phyloP scores from a whole-genome alignment of 2,329 filamentous ascomycete genomes.

The Didymella keratinophila region DNA sequence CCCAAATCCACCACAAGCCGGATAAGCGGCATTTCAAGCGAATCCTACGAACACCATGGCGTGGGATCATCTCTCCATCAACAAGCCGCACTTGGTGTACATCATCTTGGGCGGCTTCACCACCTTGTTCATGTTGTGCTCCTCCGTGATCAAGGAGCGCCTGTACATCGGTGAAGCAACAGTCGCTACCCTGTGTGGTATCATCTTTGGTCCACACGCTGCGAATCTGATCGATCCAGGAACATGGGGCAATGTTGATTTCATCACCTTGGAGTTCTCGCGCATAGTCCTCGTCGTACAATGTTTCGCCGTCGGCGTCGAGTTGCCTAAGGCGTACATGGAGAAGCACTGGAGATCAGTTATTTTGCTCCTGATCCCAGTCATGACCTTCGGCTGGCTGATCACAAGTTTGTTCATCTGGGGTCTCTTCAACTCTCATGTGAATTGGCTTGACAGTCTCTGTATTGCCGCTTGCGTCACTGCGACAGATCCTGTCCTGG shows the following conservation, averaged over 20 bases:
- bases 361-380: constrained; percentile 82
- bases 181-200: constrained; percentile 84
- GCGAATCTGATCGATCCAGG: constrained; percentile 79
- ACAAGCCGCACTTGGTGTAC: constrained; percentile 96
- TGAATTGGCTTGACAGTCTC: constrained; percentile 90
- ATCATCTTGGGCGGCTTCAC: constrained; percentile 98
- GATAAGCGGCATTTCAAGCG: constrained; percentile 19
- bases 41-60: constrained; percentile 62
- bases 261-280: constrained; percentile 88
- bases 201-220: constrained; percentile 87
- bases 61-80: constrained; percentile 84
- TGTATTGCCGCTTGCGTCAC: constrained; percentile 92
- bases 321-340: constrained; percentile 95
- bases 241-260: constrained; percentile 82
- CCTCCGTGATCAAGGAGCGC: constrained; percentile 96
- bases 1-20: constrained; percentile 17
- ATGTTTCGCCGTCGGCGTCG: constrained; percentile 90
- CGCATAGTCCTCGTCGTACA: constrained; percentile 90
- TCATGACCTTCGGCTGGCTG: constrained; percentile 98
- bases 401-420: constrained; percentile 92
- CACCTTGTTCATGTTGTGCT: constrained; percentile 97
- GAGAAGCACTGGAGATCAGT: constrained; percentile 97
- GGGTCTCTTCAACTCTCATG: constrained; percentile 77
- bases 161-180: constrained; percentile 99
- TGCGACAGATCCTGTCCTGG: constrained; percentile 94